These are phyloP conservation scores for Silene coronaria DNA, from an alignment of 179 eudicot species.

Conservation along the genomic window DNA sequence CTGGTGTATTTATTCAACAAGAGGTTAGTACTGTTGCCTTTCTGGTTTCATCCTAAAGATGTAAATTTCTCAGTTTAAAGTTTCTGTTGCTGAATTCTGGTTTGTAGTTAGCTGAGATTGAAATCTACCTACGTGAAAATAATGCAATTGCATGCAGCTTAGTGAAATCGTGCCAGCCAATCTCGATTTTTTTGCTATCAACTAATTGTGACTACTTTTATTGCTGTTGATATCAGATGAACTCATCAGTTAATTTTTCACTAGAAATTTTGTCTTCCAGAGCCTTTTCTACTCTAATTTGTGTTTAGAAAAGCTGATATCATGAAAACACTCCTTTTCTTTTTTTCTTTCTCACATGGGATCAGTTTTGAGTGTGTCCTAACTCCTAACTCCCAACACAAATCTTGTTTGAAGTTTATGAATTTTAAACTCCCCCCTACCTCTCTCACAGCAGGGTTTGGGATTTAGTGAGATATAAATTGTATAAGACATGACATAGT, in stretches of 20 bases:
- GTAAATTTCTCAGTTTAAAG: background rate
- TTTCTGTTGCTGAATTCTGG: conserved; percentile 1
- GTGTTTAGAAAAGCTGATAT: background rate
- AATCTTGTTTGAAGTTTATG: background rate
- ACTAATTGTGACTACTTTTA: background rate
- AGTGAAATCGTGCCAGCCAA: background rate
- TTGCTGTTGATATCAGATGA: background rate
- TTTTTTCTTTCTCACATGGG: background rate
- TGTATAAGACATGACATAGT: background rate
- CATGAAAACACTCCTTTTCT: background rate
- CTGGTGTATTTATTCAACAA: conserved; percentile 88
- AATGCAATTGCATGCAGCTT: background rate
- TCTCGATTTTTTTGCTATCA: background rate
- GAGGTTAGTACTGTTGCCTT: conserved; percentile 47
- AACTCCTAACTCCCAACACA: background rate
- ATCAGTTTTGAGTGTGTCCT: background rate
- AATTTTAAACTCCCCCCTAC: background rate
- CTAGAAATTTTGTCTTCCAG: background rate
- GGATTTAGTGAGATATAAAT: too few relatives aligned
- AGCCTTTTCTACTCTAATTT: background rate
- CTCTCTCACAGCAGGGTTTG: too few relatives aligned
- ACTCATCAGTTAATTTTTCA: background rate
- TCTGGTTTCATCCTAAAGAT: background rate
- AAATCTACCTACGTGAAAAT: background rate
- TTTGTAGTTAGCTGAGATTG: background rate